A percentile compares a stretch with the other conserved stretches of the same genome.
These are phyloP conservation scores for Arxiozyma slooffiae DNA, from an alignment of 1,139 yeast species.

Conservation along the genomic window DNA sequence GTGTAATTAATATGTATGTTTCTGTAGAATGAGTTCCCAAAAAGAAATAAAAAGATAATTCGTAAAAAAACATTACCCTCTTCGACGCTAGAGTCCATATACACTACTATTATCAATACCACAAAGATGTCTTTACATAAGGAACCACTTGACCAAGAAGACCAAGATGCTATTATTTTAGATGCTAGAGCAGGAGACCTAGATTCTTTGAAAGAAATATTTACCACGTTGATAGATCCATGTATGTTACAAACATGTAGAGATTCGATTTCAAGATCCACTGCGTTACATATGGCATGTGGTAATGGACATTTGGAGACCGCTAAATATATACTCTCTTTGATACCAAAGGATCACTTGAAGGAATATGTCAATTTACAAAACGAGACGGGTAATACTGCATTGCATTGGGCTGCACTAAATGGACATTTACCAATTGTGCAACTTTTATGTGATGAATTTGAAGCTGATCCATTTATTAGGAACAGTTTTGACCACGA, in stretches of 20 bases:
- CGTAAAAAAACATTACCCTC: no score
- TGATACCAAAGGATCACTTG: constrained; percentile 37
- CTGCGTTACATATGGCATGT: constrained; percentile 88
- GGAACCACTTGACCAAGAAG: constrained; percentile 46
- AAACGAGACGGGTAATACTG: constrained; percentile 82
- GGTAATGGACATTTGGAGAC: constrained; percentile 85
- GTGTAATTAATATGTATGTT: no score
- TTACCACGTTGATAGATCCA: constrained; percentile 49
- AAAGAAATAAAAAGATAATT: no score
- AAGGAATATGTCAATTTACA: constrained; percentile 41
- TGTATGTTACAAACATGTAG: constrained; percentile 38
- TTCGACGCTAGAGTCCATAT: no score
- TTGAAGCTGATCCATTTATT: constrained; percentile 68
- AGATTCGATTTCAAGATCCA: constrained; percentile 51
- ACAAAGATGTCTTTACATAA: constrained; percentile 24
- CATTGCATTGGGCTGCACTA: constrained; percentile 90
- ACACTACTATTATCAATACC: background rate
- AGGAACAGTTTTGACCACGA: constrained; percentile 74
- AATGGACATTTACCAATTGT: constrained; percentile 77
- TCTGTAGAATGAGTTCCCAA: no score
- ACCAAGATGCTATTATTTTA: constrained; percentile 67
- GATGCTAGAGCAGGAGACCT: constrained; percentile 85
- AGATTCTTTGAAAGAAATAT: constrained; percentile 58
- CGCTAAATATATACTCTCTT: constrained; percentile 48
- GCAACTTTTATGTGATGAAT: constrained; percentile 58